Evolutionary conservation across 2,329 filamentous ascomycete species (phyloP).

Genomic region (Hymenoscyphus fraxineus): DNA sequence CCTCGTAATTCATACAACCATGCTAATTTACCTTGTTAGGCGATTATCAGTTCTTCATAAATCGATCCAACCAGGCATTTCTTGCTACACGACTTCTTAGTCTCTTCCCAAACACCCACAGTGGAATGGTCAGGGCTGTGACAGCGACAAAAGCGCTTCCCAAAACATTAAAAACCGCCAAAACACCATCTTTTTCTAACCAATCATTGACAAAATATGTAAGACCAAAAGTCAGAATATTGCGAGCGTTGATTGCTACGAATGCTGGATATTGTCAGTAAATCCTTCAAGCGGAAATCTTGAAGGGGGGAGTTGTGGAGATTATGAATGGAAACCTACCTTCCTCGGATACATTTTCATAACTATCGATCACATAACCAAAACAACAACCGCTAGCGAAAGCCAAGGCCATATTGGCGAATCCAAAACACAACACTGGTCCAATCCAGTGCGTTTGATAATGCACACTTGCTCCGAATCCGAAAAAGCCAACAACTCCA

Average conservation of each 20-base stretch:
- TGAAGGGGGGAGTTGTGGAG: background rate
- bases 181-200: constrained; percentile 36
- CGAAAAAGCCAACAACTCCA: constrained; percentile 23
- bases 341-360: constrained; percentile 24
- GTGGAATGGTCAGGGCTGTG: constrained; percentile 22
- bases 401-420: constrained; percentile 25
- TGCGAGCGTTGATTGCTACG: constrained; percentile 29
- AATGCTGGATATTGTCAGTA: constrained; percentile 17
- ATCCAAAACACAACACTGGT: constrained; percentile 22
- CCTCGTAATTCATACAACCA: background rate
- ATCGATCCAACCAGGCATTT: constrained; percentile 16
- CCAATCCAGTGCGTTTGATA: constrained; percentile 24
- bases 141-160: constrained; percentile 30
- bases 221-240: constrained; percentile 42
- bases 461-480: constrained; percentile 24
- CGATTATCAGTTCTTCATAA: constrained; percentile 20
- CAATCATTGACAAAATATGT: constrained; percentile 43
- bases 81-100: constrained; percentile 22
- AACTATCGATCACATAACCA: constrained; percentile 26
- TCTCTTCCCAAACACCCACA: constrained; percentile 26
- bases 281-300: background rate
- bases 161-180: constrained; percentile 39
- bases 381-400: constrained; percentile 23
- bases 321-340: constrained; percentile 7
- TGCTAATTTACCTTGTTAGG: background rate